Base-by-base conservation (phyloP, 2,329 filamentous ascomycete species). In the Cladorrhinum sp. region DNA sequence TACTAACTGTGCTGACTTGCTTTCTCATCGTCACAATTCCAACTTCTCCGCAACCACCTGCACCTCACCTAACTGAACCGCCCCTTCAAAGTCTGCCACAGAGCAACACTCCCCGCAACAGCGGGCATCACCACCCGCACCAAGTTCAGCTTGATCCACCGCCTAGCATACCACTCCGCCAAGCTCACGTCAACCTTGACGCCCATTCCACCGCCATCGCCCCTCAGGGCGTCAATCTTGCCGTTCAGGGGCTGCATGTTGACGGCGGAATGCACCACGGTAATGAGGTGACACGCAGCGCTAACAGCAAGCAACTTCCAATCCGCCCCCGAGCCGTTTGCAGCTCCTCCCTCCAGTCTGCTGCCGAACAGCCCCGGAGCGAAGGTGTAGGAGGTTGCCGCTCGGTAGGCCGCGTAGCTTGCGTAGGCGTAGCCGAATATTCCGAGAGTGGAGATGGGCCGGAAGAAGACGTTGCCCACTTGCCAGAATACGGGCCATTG, bases 241-340 rank as follows among this genome's bases (percentile, higher is more conserved):
- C 76, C 74, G 59, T 82, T 81, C 64, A 81, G 65, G 23, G 79
- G 79, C 73, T 81, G 79, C 79, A 81, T 79, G 61, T 82, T 81
- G 18, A 78, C 58, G 1, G 79, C 79, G 12, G 76, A 79, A 62
- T 81, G 79, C n/a, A 81, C 63, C 46, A 81, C 76, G 0, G 76
- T 80, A 26, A 75, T 71, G 26, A 82, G 64, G 60, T 81, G 79
- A 68, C 77, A 76, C 3, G 73, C 50, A 7, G 79, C 77, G 3
- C 75, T 70, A 12, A 79, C 61, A 2, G 77, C 77, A 53, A 77
- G 80, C 3, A 76, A 28, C 50, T 72, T 73, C 79, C 78, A 81
- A 63, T 80, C 79, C n/a, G n/a, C n/a, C n/a, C n/a, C n/a, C n/a
- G n/a, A n/a, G n/a, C n/a, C n/a, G n/a, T n/a, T n/a, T n/a, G n/a